Conservation (phyloP, 2,329 filamentous ascomycete genomes). For the Alternaria hordeiaustralica region DNA sequence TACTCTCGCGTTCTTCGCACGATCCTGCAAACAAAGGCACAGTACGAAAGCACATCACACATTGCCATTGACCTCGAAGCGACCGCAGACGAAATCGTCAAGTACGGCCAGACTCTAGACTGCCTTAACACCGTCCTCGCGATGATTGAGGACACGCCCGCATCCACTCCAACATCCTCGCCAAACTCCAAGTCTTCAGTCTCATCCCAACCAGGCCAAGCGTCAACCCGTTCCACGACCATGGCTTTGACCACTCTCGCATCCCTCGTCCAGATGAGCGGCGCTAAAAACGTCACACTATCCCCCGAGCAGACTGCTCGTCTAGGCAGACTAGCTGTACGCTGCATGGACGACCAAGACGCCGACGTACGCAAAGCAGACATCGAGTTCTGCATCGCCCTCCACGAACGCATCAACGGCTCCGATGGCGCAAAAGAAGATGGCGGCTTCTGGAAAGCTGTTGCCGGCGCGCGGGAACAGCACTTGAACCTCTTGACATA, state of each 20-base stretch:
- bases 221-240: slow-evolving; percentile 42
- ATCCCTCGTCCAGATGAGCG: slow-evolving; percentile 43
- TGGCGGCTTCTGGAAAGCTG: slow-evolving; percentile 68
- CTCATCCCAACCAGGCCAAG: slow-evolving; percentile 20
- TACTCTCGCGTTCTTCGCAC: slow-evolving; percentile 72
- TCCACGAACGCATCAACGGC: slow-evolving; percentile 60
- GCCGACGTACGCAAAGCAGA: slow-evolving; percentile 67
- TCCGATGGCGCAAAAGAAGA: slow-evolving; percentile 47
- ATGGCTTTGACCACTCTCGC: slow-evolving; percentile 51
- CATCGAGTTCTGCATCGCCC: slow-evolving; percentile 77
- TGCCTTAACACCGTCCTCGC: slow-evolving; percentile 48
- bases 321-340: slow-evolving; percentile 49
- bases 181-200: slow-evolving; percentile 45
- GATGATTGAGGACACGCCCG: slow-evolving; percentile 42
- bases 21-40: slow-evolving; percentile 68
- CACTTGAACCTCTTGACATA: slow-evolving; percentile 80
- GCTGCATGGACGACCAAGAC: slow-evolving; percentile 48
- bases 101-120: slow-evolving; percentile 68
- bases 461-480: slow-evolving; percentile 71
- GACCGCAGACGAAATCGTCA: slow-evolving; percentile 73
- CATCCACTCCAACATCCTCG: slow-evolving; percentile 33
- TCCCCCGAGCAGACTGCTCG: slow-evolving; percentile 44
- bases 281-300: slow-evolving; percentile 39
- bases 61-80: slow-evolving; percentile 77
- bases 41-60: slow-evolving; percentile 72